Conservation (phyloP, 495 filamentous ascomycete species). For the Hypoxylon lenormandii region DNA sequence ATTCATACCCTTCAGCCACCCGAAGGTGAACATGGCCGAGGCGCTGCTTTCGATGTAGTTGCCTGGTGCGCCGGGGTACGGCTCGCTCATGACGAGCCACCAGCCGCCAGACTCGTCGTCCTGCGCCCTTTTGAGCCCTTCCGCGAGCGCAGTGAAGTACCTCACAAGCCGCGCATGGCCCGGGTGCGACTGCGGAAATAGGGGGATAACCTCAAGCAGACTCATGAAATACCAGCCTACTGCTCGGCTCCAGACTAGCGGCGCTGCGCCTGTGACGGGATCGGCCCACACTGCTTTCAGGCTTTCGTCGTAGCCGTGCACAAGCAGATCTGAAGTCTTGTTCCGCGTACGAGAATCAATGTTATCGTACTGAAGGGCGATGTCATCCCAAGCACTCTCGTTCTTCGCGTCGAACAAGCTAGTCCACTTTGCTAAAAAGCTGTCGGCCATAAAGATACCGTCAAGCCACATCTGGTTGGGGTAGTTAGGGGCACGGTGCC, state of each 20-base stretch:
- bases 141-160: slow-evolving; percentile 59
- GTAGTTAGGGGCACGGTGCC: slow-evolving; percentile 64
- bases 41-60: slow-evolving; percentile 73
- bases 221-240: slow-evolving; percentile 72
- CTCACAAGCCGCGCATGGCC: slow-evolving; percentile 51
- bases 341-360: slow-evolving; percentile 66
- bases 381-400: slow-evolving; percentile 56
- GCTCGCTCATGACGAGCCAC: slow-evolving; percentile 69
- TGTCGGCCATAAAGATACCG: slow-evolving; percentile 65
- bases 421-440: slow-evolving; percentile 65
- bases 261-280: slow-evolving; percentile 65
- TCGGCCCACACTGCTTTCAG: slow-evolving; percentile 68
- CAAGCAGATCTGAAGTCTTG: slow-evolving; percentile 60
- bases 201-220: slow-evolving; percentile 66
- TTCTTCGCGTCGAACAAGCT: slow-evolving; percentile 56
- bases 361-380: slow-evolving; percentile 66
- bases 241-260: slow-evolving; percentile 68
- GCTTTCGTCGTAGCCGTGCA: slow-evolving; percentile 70
- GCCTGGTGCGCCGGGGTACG: slow-evolving; percentile 56
- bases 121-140: slow-evolving; percentile 58
- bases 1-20: slow-evolving; percentile 64
- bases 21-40: slow-evolving; percentile 71
- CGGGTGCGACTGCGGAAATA: slow-evolving; percentile 54
- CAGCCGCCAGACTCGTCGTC: slow-evolving; percentile 65
- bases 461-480: slow-evolving; percentile 71